Base-by-base conservation (phyloP, 2,329 filamentous ascomycete species). In the Lachnellula willkommii region DNA sequence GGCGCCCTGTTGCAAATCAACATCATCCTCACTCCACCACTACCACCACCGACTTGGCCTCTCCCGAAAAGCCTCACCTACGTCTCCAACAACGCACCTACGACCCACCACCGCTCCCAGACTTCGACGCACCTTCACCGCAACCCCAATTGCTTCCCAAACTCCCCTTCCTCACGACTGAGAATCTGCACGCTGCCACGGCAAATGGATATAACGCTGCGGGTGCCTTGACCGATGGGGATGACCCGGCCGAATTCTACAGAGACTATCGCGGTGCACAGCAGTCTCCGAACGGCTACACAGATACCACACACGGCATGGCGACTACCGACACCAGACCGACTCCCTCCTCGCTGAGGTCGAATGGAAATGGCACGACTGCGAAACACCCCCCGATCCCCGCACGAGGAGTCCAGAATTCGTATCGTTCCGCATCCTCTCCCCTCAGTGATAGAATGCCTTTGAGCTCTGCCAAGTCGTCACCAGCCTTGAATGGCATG, bases 341-440 rank as follows among this genome's bases (percentile, higher is more conserved):
- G 59, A 73, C 54, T 35, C 65, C 62, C n/a, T 62, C 73, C 52
- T 70, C 73, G 26, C 57, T 76, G 63, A 75, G 77, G 66, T 76
- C 79, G 53, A 80, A 78, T 69, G 74, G 76, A 63, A 78, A 77
- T 69, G 76, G 74, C 63, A 71, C 75, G 43, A 74, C 75, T 48
- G 71, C 77, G 35, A 83, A 75, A 66, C 75, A 77, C 62, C 72
- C 76, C 60, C 66, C 72, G 37, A 66, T 73, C 54, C 70, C 74
- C 54, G 57, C 65, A 59, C 75, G 75, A 61, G 71, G 68, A 54
- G 72, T 72, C 49, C 78, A 76, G 57, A 69, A 76, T 45, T 65
- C 73, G 56, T 64, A 64, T 48, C 80, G 83, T 57, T 83, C 82
- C 26, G 78, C 75, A 53, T 85, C 82, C 45, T 81, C 77, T 63